Base-by-base conservation (phyloP, 257 asterid genomes). In the Solanum lignicaule region DNA sequence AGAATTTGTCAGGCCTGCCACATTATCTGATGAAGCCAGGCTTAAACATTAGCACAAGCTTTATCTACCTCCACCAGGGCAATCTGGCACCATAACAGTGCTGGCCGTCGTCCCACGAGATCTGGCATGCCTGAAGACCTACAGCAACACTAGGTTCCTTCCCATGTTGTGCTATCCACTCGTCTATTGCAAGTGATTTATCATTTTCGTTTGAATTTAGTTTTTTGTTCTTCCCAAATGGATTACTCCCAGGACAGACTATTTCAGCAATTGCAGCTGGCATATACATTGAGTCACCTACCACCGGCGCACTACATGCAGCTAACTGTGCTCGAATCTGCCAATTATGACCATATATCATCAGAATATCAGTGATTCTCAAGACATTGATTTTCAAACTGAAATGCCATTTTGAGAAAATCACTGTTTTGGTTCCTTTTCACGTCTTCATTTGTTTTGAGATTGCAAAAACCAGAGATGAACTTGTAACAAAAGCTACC, bases 201-300 rank as follows among this genome's bases (percentile, higher is more conserved):
- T 83, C 94, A 89, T 89, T 91, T 62, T 94, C 96, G 29, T 74
- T 90, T 21, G 88, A 25, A 58, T 88, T 89, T 89, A 86, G 89
- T 75, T 81, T 94, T 83, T 90, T 91, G 90, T 88, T 88, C 93
- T 86, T 92, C 78, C 94, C 94, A 48, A 92, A 93, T 3, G 98
- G 99, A 87, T 97, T 91, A 87, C 93, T 76, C 84, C 94, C 94
- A 2, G 95, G 96, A 86, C 66, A 43, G 76, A 83, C 81, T 43
- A 89, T 89, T 92, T 97, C 95, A 55, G 98, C 92, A 88, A 93
- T 83, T 32, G 95, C 97, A 83, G 99, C 98, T 32, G 98, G 98
- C 97, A 93, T 94, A 52, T 97, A 97, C 98, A 92, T 93, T 1
- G 97, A 91, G 90, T 97, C 99, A 29, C 99, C 99, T 60, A 95